Evolutionary conservation across 305 asterid species (phyloP).

Genomic region (Fraxinus greggii): DNA sequence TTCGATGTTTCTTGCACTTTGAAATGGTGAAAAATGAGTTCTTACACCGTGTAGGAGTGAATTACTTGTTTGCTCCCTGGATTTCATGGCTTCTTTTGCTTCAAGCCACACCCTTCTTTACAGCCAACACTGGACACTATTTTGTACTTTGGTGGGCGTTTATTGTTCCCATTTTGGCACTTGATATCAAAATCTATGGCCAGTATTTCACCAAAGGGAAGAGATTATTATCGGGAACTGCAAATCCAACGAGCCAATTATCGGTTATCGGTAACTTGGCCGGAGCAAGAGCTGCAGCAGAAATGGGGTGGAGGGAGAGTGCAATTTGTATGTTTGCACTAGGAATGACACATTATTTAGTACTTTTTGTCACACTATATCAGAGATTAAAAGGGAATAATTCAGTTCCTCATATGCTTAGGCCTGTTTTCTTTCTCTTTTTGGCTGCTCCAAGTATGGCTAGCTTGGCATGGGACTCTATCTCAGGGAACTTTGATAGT

Average conservation of each 20-base stretch:
- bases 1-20: slow-evolving; percentile 45
- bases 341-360: slow-evolving; percentile 68
- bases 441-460: slow-evolving; percentile 70
- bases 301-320: slow-evolving; percentile 58
- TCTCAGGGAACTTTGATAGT: slow-evolving; percentile 52
- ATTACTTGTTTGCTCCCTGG: slow-evolving; percentile 71
- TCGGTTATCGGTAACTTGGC: slow-evolving; percentile 63
- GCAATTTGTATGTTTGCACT: slow-evolving; percentile 45
- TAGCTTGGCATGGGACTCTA: slow-evolving; percentile 63
- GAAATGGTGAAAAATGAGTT: slow-evolving; percentile 45
- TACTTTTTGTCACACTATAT: slow-evolving; percentile 64
- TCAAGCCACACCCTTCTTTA: slow-evolving; percentile 52
- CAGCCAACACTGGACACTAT: slow-evolving; percentile 27
- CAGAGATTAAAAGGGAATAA: slow-evolving; percentile 56
- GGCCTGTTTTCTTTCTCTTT: slow-evolving; percentile 61
- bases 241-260: slow-evolving; percentile 65
- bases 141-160: slow-evolving; percentile 50
- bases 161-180: slow-evolving; percentile 39
- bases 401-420: slow-evolving; percentile 45
- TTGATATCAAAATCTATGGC: slow-evolving; percentile 64
- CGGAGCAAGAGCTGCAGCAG: slow-evolving; percentile 62
- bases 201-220: slow-evolving; percentile 69
- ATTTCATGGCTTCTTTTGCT: slow-evolving; percentile 62
- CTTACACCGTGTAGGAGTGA: slow-evolving; percentile 54
- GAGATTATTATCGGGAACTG: slow-evolving; percentile 42